These are phyloP conservation scores for Kwoniella sp. DNA, from an alignment of 768 basidiomycete species.

Conservation along the genomic window DNA sequence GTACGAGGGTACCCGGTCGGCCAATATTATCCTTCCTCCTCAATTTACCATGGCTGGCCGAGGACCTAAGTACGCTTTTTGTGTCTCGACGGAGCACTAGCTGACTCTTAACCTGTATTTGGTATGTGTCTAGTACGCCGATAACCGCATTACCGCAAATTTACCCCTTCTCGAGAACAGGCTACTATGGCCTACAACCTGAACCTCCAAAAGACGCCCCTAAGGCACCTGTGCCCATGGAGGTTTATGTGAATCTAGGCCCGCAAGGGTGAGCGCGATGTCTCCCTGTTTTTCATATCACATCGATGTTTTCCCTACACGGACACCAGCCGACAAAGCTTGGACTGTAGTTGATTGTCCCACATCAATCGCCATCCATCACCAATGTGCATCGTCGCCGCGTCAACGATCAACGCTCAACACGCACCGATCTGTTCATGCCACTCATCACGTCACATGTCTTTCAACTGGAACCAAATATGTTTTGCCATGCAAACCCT, in stretches of 20 bases:
- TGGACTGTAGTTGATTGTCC: neutral
- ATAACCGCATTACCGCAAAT: constrained; percentile 43
- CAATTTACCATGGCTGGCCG: constrained; percentile 14
- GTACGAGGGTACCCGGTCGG: constrained; percentile 21
- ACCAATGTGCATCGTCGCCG: neutral
- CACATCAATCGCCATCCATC: neutral
- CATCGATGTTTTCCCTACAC: neutral
- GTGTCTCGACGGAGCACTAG: neutral
- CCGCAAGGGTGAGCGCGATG: constrained; percentile 7
- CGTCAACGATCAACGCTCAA: neutral
- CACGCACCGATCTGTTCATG: neutral
- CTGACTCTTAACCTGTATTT: constrained; percentile 6
- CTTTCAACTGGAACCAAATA: neutral
- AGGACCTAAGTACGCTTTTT: constrained; percentile 20
- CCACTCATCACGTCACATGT: neutral
- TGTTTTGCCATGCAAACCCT: neutral
- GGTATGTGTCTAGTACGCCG: constrained; percentile 22
- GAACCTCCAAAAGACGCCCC: constrained; percentile 10
- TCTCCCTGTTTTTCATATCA: neutral
- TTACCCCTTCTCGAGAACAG: constrained; percentile 47
- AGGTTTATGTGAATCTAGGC: constrained; percentile 11
- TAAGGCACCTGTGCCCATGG: constrained; percentile 2
- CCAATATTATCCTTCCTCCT: constrained; percentile 12
- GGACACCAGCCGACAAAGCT: neutral
- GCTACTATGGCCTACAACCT: constrained; percentile 41